Base-by-base conservation (phyloP, 176 grass and related monocot species). In the Musa beccarii region DNA sequence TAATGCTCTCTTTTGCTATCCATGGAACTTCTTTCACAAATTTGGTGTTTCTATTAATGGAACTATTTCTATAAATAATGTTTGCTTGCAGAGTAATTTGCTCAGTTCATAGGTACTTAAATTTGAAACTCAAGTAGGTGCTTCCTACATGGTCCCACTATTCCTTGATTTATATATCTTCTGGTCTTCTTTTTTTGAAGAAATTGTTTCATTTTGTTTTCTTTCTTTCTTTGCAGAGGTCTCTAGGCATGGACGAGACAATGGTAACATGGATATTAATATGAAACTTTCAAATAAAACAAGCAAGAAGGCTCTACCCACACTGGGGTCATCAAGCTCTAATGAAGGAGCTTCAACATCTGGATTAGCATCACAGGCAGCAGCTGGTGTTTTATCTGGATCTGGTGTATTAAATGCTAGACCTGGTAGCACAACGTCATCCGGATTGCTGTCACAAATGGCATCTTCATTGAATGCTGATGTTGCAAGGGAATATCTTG, bases 401-500 rank as follows among this genome's bases (percentile, higher is more conserved):
- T 99, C 95, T 68, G 95, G 95, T 73, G 95, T 99, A 78, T 80
- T 99, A 52, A 99, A 94, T 91, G 92, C 92, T 84, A 87, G 95
- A 91, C 86, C 95, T 49, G 95, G 95, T 81, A 99, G 95, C 86
- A 92, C 95, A 63, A 92, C 95, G 62, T 99, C 95, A 26, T 99
- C 95, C 54, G 95, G 95, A 29, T 84, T 93, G 55, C 84, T 99
- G 65, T 84, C 83, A 80, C 95, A 99, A 79, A 99, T 99, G 91
- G 87, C 89, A 20, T 92, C 88, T 78, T 89, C 86, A 22, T 87
- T 93, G 80, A 99, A 91, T 73, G 90, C 86, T 72, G 91, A 99
- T 73, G 91, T 99, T 62, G 88, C 95, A 80, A 87, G 83, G 13
- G 88, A 92, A 68, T 99, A 99, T 83, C 86, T 99, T 71, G 95